Percentiles rank a stretch among this genome's conserved stretches.
phyloP scores from a whole-genome alignment of 75 land plant genomes.

The Picea sitchensis region DNA sequence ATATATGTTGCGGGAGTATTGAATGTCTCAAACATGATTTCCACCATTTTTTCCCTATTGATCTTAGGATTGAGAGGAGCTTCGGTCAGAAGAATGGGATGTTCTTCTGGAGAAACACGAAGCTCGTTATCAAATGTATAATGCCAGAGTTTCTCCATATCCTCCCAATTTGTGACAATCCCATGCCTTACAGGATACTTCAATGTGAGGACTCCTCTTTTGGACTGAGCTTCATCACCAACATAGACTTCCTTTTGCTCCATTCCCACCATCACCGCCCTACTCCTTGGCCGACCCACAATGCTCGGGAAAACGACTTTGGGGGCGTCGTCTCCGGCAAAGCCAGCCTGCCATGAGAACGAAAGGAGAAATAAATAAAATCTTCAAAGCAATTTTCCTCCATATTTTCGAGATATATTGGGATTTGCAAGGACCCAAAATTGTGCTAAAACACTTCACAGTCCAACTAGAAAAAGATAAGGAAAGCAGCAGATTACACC shows the following conservation, averaged over 20 bases:
- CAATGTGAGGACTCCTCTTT: constrained; percentile 48
- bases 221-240: constrained; percentile 52
- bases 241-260: constrained; percentile 40
- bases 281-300: constrained; percentile 46
- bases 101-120: constrained; percentile 57
- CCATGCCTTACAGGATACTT: constrained; percentile 55
- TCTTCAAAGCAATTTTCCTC: too few relatives aligned
- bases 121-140: constrained; percentile 56
- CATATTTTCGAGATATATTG: too few relatives aligned
- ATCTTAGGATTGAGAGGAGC: constrained; percentile 48
- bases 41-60: constrained; percentile 35
- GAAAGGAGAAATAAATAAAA: too few relatives aligned
- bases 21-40: constrained; percentile 36
- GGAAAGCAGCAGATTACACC: too few relatives aligned
- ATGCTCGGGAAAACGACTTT: constrained; percentile 55
- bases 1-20: constrained; percentile 38
- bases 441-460: too few relatives aligned
- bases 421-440: too few relatives aligned
- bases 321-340: constrained; percentile 64
- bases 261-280: constrained; percentile 62
- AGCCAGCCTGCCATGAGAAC: constrained; percentile 35
- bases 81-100: constrained; percentile 53
- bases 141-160: constrained; percentile 60
- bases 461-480: too few relatives aligned
- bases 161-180: constrained; percentile 48